These are phyloP conservation scores for Wickerhamiella occidentalis DNA, from an alignment of 805 yeast genomes.

Conservation along the genomic window DNA sequence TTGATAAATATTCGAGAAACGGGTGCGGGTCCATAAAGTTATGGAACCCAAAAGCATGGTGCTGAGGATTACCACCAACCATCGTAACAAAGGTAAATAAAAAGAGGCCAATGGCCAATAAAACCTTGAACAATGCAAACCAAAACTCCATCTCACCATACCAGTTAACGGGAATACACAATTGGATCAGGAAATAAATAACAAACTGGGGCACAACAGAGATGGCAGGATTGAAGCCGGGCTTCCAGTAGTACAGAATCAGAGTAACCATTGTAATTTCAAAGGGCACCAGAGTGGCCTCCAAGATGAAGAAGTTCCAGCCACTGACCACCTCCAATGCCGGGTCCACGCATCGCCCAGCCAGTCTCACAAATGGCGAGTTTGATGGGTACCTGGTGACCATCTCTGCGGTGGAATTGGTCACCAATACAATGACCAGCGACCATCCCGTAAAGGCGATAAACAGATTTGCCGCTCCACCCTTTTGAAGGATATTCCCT, in stretches of 20 bases:
- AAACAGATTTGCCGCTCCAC: conserved; percentile 61
- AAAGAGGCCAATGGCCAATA: conserved; percentile 60
- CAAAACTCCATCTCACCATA: conserved; percentile 80
- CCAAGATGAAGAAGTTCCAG: conserved; percentile 67
- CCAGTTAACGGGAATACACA: conserved; percentile 52
- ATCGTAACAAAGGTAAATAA: conserved; percentile 66
- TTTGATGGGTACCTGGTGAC: conserved; percentile 62
- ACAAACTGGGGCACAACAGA: conserved; percentile 54
- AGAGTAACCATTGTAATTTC: conserved; percentile 73
- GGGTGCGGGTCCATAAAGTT: conserved; percentile 46
- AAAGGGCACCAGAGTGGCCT: conserved; percentile 67
- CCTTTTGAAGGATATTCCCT: conserved; percentile 40
- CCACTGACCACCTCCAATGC: conserved; percentile 66
- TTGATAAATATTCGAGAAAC: conserved; percentile 38
- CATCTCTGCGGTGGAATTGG: conserved; percentile 66
- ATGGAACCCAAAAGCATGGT: conserved; percentile 49
- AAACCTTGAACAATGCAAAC: conserved; percentile 59
- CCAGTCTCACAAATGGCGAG: conserved; percentile 64
- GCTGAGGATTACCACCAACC: conserved; percentile 77
- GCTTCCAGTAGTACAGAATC: conserved; percentile 69
- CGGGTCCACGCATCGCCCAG: conserved; percentile 64
- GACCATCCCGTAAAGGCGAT: conserved; percentile 59
- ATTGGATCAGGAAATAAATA: conserved; percentile 49
- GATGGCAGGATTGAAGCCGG: conserved; percentile 60
- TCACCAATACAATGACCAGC: conserved; percentile 50